Conservation (phyloP, 108 stramenopile genomes). For the Seminavis robusta region DNA sequence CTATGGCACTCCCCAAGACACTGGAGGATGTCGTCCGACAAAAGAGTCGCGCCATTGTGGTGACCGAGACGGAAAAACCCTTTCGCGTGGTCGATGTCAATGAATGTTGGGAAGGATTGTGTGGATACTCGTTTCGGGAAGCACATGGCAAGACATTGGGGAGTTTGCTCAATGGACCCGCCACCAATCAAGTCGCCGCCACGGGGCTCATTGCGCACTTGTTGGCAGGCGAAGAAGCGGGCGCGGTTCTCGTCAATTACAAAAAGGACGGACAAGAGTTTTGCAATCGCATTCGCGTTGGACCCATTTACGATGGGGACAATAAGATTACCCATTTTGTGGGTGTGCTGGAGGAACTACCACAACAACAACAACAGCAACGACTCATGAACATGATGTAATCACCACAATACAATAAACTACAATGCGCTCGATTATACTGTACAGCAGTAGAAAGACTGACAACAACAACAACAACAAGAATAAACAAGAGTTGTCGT, state of each 20-base stretch:
- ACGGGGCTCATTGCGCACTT: slow-evolving; percentile 50
- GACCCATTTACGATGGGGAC: slow-evolving; percentile 49
- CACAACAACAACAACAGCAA: too few relatives aligned
- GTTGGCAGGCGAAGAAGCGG: slow-evolving; percentile 62
- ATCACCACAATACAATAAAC: too few relatives aligned
- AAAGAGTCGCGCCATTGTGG: slow-evolving; percentile 54
- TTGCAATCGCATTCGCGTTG: slow-evolving; percentile 63
- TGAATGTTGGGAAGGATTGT: slow-evolving; percentile 65
- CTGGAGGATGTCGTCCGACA: slow-evolving; percentile 28
- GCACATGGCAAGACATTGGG: slow-evolving; percentile 56
- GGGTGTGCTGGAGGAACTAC: slow-evolving; percentile 67
- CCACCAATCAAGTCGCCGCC: slow-evolving; percentile 47
- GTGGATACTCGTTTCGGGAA: slow-evolving; percentile 60
- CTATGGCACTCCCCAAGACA: slow-evolving; percentile 25
- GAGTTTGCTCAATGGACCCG: slow-evolving; percentile 51
- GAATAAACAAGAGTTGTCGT: too few relatives aligned
- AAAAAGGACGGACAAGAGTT: slow-evolving; percentile 60
- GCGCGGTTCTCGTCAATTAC: slow-evolving; percentile 68
- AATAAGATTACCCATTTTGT: slow-evolving; percentile 63
- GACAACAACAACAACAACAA: too few relatives aligned
- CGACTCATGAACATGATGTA: too few relatives aligned
- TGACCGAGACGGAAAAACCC: slow-evolving; percentile 57
- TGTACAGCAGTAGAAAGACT: too few relatives aligned
- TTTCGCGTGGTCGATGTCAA: slow-evolving; percentile 73
- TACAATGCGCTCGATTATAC: too few relatives aligned